A percentile compares a stretch with the other conserved stretches of the same genome.
These are phyloP conservation scores for Davidsoniella eucalypti DNA, from an alignment of 2,329 filamentous ascomycete species.

Conservation along the genomic window DNA sequence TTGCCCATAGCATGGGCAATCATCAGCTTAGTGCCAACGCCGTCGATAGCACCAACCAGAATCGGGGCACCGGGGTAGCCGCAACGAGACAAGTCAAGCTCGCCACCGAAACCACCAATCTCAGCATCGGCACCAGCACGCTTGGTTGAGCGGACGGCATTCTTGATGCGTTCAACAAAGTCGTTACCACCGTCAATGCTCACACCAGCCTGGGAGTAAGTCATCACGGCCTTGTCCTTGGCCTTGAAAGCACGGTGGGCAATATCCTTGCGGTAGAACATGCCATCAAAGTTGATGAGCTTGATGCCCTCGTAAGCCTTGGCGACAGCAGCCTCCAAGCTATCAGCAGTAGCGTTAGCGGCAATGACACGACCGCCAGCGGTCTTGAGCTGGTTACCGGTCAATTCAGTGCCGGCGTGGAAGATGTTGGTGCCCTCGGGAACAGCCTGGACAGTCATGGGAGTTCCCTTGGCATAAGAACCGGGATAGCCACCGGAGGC, in stretches of 20 bases:
- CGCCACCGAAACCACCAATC: constrained; percentile 89
- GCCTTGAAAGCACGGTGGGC: constrained; percentile 55
- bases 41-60: constrained; percentile 87
- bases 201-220: constrained; percentile 85
- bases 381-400: constrained; percentile 49
- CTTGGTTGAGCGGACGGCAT: constrained; percentile 68
- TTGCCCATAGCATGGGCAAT: constrained; percentile 80
- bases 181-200: constrained; percentile 89
- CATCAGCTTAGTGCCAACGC: constrained; percentile 92
- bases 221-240: constrained; percentile 36
- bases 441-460: constrained; percentile 34
- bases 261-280: constrained; percentile 89
- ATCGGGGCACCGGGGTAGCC: constrained; percentile 46
- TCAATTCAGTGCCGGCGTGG: constrained; percentile 72
- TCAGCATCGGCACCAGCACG: constrained; percentile 79
- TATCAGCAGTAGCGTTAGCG: constrained; percentile 57
- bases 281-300: constrained; percentile 63
- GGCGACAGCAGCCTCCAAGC: constrained; percentile 66
- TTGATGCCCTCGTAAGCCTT: constrained; percentile 72
- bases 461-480: constrained; percentile 63
- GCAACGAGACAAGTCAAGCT: constrained; percentile 58
- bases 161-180: constrained; percentile 83
- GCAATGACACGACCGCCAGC: constrained; percentile 86
- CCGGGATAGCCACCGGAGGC: constrained; percentile 85
- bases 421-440: constrained; percentile 52